Percentiles rank a stretch among this genome's conserved stretches.
Conservation (phyloP, 2,329 filamentous ascomycete species). For the Stagonosporopsis tanaceti region DNA sequence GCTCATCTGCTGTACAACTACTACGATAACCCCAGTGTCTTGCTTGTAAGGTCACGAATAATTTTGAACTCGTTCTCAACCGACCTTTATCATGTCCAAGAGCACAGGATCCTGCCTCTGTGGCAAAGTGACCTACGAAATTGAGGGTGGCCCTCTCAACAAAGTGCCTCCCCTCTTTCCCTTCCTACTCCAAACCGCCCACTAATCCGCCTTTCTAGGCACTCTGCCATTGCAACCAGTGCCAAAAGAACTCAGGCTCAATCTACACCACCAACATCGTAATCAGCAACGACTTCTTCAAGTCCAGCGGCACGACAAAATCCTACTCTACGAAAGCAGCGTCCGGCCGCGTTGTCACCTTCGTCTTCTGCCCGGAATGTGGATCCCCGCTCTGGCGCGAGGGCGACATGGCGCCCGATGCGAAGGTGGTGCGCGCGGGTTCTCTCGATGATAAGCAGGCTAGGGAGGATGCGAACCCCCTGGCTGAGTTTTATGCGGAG, state of each 20-base stretch:
- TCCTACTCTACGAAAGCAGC: conserved; percentile 18
- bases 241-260: conserved; percentile 14
- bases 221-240: conserved; percentile 19
- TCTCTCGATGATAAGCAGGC: conserved; percentile 13
- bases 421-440: conserved; percentile 12
- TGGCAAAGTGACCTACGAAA: conserved; percentile 17
- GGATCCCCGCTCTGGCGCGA: conserved; percentile 17
- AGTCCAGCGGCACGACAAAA: conserved; percentile 12
- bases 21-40: neutral
- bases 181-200: neutral
- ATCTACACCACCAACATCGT: conserved; percentile 16
- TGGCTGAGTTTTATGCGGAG: conserved; percentile 17
- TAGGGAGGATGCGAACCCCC: conserved; percentile 8
- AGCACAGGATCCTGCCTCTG: conserved; percentile 18
- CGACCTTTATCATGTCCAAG: conserved; percentile 6
- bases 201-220: conserved; percentile 3
- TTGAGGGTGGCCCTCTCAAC: conserved; percentile 14
- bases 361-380: conserved; percentile 16
- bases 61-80: neutral
- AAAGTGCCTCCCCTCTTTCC: neutral
- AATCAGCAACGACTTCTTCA: conserved; percentile 17
- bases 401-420: conserved; percentile 17
- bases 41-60: neutral
- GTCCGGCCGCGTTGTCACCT: conserved; percentile 18
- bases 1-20: neutral